A percentile compares a stretch with the other conserved stretches of the same genome.
Evolutionary conservation across 2,329 filamentous ascomycete species (phyloP).

Genomic region (Colletotrichum paranaense): DNA sequence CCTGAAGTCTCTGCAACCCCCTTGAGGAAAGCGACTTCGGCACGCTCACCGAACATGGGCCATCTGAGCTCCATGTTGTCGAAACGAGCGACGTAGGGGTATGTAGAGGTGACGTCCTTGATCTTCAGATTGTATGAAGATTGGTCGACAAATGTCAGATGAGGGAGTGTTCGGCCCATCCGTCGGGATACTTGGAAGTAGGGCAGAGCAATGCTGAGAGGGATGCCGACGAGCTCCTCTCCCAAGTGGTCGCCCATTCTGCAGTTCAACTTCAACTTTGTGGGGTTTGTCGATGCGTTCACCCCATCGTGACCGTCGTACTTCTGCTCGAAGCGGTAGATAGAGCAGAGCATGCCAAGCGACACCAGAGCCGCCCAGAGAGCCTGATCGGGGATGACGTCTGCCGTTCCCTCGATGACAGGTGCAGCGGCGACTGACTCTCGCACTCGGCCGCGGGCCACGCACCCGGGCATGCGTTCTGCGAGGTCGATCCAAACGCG

Average conservation of each 20-base stretch:
- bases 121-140: conserved; percentile 64
- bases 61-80: conserved; percentile 65
- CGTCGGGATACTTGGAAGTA: conserved; percentile 62
- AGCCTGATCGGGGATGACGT: conserved; percentile 62
- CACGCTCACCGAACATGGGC: conserved; percentile 64
- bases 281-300: conserved; percentile 45
- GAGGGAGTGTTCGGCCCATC: conserved; percentile 62
- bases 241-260: conserved; percentile 61
- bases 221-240: conserved; percentile 61
- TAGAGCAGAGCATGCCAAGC: conserved; percentile 63
- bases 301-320: conserved; percentile 63
- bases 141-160: conserved; percentile 64
- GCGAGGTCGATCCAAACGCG: conserved; percentile 65
- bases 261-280: conserved; percentile 47
- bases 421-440: conserved; percentile 61
- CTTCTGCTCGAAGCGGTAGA: conserved; percentile 64
- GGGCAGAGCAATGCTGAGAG: conserved; percentile 59
- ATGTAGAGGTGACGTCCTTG: conserved; percentile 57
- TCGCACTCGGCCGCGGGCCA: conserved; percentile 59
- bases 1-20: conserved; percentile 59
- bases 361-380: conserved; percentile 64
- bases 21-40: conserved; percentile 63
- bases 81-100: conserved; percentile 62
- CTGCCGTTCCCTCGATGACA: conserved; percentile 59
- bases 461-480: conserved; percentile 64